Conservation (phyloP, 2,329 filamentous ascomycete genomes). For the Fusarium anguioides region DNA sequence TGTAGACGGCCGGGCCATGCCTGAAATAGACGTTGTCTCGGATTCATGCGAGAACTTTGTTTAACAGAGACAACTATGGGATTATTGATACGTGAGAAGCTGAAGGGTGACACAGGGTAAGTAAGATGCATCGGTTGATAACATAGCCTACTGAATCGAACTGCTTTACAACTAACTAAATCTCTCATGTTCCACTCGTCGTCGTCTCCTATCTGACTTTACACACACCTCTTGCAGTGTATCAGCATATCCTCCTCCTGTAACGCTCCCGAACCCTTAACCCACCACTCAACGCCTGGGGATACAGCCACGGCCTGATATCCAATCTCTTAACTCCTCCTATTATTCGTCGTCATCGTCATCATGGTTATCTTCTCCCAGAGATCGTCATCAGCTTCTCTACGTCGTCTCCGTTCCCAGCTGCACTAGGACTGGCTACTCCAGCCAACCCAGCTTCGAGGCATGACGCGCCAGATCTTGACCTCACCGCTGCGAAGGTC, state of each 20-base stretch:
- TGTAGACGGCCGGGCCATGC: slow-evolving; percentile 21
- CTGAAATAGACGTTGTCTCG: slow-evolving; percentile 12
- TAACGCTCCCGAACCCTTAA: slow-evolving; percentile 17
- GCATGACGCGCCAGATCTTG: slow-evolving; percentile 97
- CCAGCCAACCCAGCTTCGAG: slow-evolving; percentile 93
- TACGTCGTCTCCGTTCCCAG: slow-evolving; percentile 37
- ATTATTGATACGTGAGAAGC: slow-evolving; percentile 4
- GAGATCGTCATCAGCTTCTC: slow-evolving; percentile 19
- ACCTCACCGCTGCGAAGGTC: slow-evolving; percentile 94
- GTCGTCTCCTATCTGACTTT: not conserved
- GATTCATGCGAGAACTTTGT: slow-evolving; percentile 4
- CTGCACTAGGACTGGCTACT: slow-evolving; percentile 67
- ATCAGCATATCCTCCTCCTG: slow-evolving; percentile 25
- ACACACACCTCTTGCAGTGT: slow-evolving; percentile 18
- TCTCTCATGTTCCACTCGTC: slow-evolving; percentile 27
- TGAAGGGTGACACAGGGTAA: slow-evolving; percentile 18
- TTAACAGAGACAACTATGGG: slow-evolving; percentile 12
- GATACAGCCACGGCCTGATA: slow-evolving; percentile 22
- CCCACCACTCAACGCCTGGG: slow-evolving; percentile 27
- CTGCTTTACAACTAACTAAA: slow-evolving; percentile 46
- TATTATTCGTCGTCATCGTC: slow-evolving; percentile 33
- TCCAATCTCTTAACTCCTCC: slow-evolving; percentile 17
- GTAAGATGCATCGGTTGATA: slow-evolving; percentile 44
- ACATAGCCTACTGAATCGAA: slow-evolving; percentile 48
- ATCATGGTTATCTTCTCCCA: slow-evolving; percentile 21